A percentile compares a stretch with the other conserved stretches of the same genome.
Evolutionary conservation across 345 rosid genomes (phyloP).

Genomic region (Brassica napus): Da-Ae NC_063448.1:54476501-54477000

Average conservation of each 20-base stretch:
- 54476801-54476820: slow-evolving; percentile 95
- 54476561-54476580: slow-evolving; percentile 98
- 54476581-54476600: slow-evolving; percentile 97
- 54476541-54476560: slow-evolving; percentile 99
- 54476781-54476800: slow-evolving; percentile 98
- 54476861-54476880: not conserved
- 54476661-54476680: not conserved
- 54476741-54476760: slow-evolving; percentile 96
- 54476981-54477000: slow-evolving; percentile 99
- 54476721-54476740: slow-evolving; percentile 99
- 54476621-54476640: not conserved
- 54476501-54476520: not conserved
- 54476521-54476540: slow-evolving; percentile 78
- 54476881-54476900: not conserved
- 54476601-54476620: slow-evolving; percentile 52
- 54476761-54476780: slow-evolving; percentile 99
- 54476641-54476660: slow-evolving; percentile 18
- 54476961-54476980: slow-evolving; percentile 96
- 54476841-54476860: slow-evolving; percentile 5
- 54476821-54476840: slow-evolving; percentile 99
- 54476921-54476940: slow-evolving; percentile 99
- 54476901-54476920: slow-evolving; percentile 70
- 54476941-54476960: slow-evolving; percentile 98
- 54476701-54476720: slow-evolving; percentile 99
- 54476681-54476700: slow-evolving; percentile 54